phyloP scores from a whole-genome alignment of 345 rosid species.

The Draba incana region DNA sequence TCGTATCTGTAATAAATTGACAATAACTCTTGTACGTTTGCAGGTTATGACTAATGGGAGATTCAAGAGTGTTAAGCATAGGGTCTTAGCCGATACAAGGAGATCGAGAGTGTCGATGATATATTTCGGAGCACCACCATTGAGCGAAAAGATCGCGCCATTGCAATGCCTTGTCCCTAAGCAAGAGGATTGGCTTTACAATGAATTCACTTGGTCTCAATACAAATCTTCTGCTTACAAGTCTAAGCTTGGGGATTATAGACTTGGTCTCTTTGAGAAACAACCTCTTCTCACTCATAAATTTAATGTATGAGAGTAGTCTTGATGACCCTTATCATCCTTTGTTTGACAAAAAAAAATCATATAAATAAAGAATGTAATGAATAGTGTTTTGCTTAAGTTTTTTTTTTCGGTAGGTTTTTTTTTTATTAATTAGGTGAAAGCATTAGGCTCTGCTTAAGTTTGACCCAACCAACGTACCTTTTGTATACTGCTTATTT shows the following conservation, averaged over 20 bases:
- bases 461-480: constrained; percentile 33
- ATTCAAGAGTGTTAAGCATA: constrained; percentile 84
- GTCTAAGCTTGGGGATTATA: constrained; percentile 73
- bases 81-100: constrained; percentile 65
- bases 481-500: constrained; percentile 25
- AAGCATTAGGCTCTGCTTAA: constrained; percentile 38
- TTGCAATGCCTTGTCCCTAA: constrained; percentile 51
- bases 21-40: constrained; percentile 1
- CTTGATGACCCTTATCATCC: constrained; percentile 14
- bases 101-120: constrained; percentile 86
- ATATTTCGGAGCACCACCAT: constrained; percentile 82
- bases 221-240: constrained; percentile 77
- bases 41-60: constrained; percentile 95
- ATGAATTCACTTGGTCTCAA: constrained; percentile 85
- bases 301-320: constrained; percentile 9
- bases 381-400: constrained; percentile 28
- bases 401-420: constrained; percentile 5
- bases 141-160: constrained; percentile 63
- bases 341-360: constrained; percentile 27
- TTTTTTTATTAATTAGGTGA: constrained; percentile 35
- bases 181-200: constrained; percentile 70
- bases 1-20: background rate
- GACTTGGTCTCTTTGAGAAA: constrained; percentile 76
- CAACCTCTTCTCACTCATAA: constrained; percentile 5
- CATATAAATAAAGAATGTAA: constrained; percentile 6